Base-by-base conservation (phyloP, 75 land plant genomes). In the Selaginella tamariscina region DNA sequence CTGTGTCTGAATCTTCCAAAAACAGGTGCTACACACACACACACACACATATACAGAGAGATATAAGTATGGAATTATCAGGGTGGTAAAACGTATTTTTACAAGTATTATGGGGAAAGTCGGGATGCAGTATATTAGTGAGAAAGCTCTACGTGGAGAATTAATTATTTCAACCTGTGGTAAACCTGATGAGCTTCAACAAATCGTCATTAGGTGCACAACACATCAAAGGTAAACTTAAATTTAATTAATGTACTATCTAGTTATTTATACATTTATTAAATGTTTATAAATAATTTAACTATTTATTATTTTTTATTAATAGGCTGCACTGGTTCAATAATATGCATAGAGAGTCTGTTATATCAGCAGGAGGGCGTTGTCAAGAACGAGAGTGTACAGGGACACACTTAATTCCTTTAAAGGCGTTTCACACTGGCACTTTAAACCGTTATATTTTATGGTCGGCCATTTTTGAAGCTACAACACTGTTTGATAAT, bases 91-190 rank as follows among this genome's bases (percentile, higher is more conserved):
- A 32, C 32, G 54, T 1, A 54, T 73, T 24, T 73, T 72, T 23
- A 32, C 32, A 24, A 73, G 33, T 1, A 29, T 68, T 0, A 64
- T 72, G 71, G 39, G 32, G 0, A 30, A 56, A 44, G 44, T 49
- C 0, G 79, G 79, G 22, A 59, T 69, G 23, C 63, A 56, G 8
- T 77, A 67, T 62, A 27, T 77, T 24, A 30, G 54, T n/a, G 77
- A 75, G 32, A 77, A 65, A 29, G 29, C 27, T 55, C 31, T 57
- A 31, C 59, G 32, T 32, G 75, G 33, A 22, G 11, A 74, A 0
- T 26, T 29, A 20, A 49, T 64, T 24, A 57, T 68, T 28, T 27
- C 26, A 0, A 27, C 29, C 24, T 62, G 31, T 29, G 30, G 8
- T 24, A 74, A 69, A 2, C 72, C 72, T 21, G 31, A 21, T 31